These are phyloP conservation scores for Starmerella vitae DNA, from an alignment of 805 yeast genomes.

Conservation along the genomic window DNA sequence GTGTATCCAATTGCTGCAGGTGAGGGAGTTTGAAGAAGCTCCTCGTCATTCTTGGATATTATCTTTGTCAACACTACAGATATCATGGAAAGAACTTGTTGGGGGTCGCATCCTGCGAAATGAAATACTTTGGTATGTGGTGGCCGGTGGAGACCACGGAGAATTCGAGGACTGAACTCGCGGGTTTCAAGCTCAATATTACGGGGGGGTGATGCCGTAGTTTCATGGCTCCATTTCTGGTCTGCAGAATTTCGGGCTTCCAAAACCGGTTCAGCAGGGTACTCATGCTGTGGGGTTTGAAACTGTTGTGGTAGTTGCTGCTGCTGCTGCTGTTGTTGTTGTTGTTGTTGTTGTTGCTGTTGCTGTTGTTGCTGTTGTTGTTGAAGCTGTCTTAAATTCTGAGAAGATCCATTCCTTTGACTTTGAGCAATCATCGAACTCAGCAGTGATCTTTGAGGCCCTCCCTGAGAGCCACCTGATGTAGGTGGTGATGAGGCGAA, in stretches of 20 bases:
- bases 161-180: slow-evolving; percentile 10
- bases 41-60: slow-evolving; percentile 73
- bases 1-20: slow-evolving; percentile 37
- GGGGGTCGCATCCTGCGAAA: slow-evolving; percentile 71
- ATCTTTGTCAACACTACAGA: slow-evolving; percentile 75
- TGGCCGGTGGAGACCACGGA: slow-evolving; percentile 11
- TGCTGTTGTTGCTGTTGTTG: background rate
- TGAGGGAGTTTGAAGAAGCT: slow-evolving; percentile 31
- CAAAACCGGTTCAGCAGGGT: slow-evolving; percentile 16
- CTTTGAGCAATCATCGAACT: slow-evolving; percentile 19
- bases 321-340: slow-evolving; percentile 1
- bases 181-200: background rate
- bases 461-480: slow-evolving; percentile 5
- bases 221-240: slow-evolving; percentile 10
- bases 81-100: slow-evolving; percentile 69
- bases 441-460: slow-evolving; percentile 18
- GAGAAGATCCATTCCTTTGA: slow-evolving; percentile 10
- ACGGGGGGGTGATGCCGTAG: slow-evolving; percentile 16
- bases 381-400: slow-evolving; percentile 1
- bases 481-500: slow-evolving; percentile 9
- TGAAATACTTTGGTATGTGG: slow-evolving; percentile 31
- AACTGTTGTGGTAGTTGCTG: background rate
- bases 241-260: slow-evolving; percentile 12
- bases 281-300: background rate
- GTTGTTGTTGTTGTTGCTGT: slow-evolving; percentile 1